These are phyloP conservation scores for Coffea eugenioides DNA, from an alignment of 257 asterid species.

Conservation along the genomic window DNA sequence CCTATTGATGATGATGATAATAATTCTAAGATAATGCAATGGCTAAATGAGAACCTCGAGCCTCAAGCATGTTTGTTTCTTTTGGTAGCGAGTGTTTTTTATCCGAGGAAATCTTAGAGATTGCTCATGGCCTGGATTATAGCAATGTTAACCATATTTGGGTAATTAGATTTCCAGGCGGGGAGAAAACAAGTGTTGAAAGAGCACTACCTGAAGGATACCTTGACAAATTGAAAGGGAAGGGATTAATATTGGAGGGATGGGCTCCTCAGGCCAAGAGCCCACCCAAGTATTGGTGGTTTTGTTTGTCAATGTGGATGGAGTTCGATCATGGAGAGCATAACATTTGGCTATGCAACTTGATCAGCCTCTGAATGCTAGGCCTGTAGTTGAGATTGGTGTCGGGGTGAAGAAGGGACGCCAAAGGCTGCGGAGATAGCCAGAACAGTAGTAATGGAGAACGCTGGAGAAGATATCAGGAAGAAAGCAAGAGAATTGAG, in stretches of 20 bases:
- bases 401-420: conserved; percentile 26
- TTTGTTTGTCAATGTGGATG: conserved; percentile 51
- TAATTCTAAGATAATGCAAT: conserved; percentile 15
- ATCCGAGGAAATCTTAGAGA: conserved; percentile 32
- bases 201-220: conserved; percentile 39
- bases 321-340: conserved; percentile 43
- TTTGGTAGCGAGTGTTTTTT: conserved; percentile 56
- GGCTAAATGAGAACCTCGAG: conserved; percentile 32
- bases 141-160: conserved; percentile 44
- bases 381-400: conserved; percentile 23
- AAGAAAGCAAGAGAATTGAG: not conserved
- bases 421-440: conserved; percentile 27
- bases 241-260: conserved; percentile 40
- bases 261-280: conserved; percentile 47
- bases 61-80: conserved; percentile 43
- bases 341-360: conserved; percentile 47
- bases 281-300: conserved; percentile 39
- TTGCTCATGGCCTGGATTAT: conserved; percentile 42
- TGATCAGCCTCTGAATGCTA: conserved; percentile 48
- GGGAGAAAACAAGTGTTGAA: conserved; percentile 14
- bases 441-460: conserved; percentile 19
- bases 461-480: not conserved
- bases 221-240: conserved; percentile 32
- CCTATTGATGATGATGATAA: conserved; percentile 17
- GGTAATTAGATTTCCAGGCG: conserved; percentile 50